Conservation (phyloP, 805 yeast species). For the Isabelozyma heimii region DNA sequence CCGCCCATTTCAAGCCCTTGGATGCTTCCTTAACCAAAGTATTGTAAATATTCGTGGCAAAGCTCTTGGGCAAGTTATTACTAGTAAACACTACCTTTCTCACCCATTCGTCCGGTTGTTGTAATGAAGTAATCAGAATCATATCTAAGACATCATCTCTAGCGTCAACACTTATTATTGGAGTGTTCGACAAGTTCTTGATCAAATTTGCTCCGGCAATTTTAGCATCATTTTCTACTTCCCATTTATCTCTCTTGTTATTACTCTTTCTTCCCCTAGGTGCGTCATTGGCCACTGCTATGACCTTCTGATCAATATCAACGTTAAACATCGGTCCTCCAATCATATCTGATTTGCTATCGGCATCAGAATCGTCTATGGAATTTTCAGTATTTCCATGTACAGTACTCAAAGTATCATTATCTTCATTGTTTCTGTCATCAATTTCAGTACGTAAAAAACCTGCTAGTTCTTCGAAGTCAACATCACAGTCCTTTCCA, state of each 20-base stretch:
- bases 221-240: slow-evolving; percentile 68
- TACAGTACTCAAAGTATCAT: slow-evolving; percentile 1
- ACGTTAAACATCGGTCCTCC: slow-evolving; percentile 30
- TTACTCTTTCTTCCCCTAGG: slow-evolving; percentile 69
- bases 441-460: slow-evolving; percentile 23
- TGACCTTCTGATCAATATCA: slow-evolving; percentile 51
- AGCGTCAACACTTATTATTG: slow-evolving; percentile 75
- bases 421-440: slow-evolving; percentile 17
- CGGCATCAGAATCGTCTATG: slow-evolving; percentile 1
- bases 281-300: slow-evolving; percentile 74
- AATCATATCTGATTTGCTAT: slow-evolving; percentile 1
- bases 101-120: slow-evolving; percentile 77
- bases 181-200: slow-evolving; percentile 57
- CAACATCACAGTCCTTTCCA: slow-evolving; percentile 68
- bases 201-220: slow-evolving; percentile 56
- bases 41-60: slow-evolving; percentile 69
- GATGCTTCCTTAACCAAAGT: slow-evolving; percentile 70
- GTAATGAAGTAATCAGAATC: slow-evolving; percentile 72
- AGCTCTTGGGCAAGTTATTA: slow-evolving; percentile 80
- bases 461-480: slow-evolving; percentile 58
- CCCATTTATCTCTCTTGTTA: slow-evolving; percentile 75
- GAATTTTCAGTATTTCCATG: slow-evolving; percentile 2
- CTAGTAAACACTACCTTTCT: slow-evolving; percentile 75
- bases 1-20: slow-evolving; percentile 71
- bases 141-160: slow-evolving; percentile 84